A percentile compares a stretch with the other conserved stretches of the same genome.
These are phyloP conservation scores for Podospora anserina DNA, from an alignment of 495 filamentous ascomycete species.

Conservation along the genomic window DNA sequence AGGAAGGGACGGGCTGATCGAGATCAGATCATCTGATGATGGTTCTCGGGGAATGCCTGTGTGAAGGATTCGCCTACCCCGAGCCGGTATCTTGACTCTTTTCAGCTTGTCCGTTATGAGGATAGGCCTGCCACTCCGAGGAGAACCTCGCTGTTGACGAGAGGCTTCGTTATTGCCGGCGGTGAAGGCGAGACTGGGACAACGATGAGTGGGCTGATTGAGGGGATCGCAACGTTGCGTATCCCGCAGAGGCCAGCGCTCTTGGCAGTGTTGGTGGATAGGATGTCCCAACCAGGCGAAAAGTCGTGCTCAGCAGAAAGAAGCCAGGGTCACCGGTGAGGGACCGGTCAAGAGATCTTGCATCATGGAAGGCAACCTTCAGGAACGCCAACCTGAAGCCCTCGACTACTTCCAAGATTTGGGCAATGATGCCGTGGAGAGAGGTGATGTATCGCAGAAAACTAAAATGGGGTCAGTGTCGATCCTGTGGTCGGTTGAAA, in stretches of 20 bases:
- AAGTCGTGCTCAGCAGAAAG: not conserved
- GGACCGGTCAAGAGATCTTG: not conserved
- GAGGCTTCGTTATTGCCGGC: slow-evolving; percentile 3
- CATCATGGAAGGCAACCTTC: not conserved
- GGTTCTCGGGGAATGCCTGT: not conserved
- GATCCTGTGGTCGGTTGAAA: not conserved
- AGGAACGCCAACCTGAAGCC: not conserved
- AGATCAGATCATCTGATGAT: not conserved
- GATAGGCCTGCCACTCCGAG: not conserved
- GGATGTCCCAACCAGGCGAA: not conserved
- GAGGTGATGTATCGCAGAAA: not conserved
- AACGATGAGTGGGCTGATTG: not conserved
- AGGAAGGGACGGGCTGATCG: not conserved
- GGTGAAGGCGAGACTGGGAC: not conserved
- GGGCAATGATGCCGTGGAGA: not conserved
- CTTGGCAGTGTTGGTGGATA: slow-evolving; percentile 1
- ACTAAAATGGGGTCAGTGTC: not conserved
- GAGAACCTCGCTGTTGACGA: not conserved
- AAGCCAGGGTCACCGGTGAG: not conserved
- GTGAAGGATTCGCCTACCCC: not conserved
- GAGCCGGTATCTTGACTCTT: not conserved
- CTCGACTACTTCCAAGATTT: not conserved
- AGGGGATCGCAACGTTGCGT: not conserved
- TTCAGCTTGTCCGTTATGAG: slow-evolving; percentile 1
- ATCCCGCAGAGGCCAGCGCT: not conserved